phyloP scores from a whole-genome alignment of 768 basidiomycete species.

The Dentipellis fragilis region DNA sequence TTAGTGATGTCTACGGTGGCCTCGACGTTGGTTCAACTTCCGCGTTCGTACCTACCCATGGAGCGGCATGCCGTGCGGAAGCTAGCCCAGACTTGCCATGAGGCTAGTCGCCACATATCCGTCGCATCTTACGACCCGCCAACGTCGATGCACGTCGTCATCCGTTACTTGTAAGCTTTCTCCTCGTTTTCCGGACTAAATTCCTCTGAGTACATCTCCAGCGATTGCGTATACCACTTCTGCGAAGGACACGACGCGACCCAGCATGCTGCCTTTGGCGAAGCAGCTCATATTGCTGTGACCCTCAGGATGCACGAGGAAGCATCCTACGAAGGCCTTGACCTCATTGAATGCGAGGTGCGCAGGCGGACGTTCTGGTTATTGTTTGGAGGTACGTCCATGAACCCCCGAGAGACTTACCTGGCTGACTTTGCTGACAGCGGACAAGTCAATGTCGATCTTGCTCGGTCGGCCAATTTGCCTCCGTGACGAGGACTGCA shows the following conservation, averaged over 20 bases:
- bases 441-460: constrained; percentile 86
- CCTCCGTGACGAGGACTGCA: constrained; percentile 85
- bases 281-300: constrained; percentile 76
- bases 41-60: constrained; percentile 82
- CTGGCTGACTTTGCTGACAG: constrained; percentile 26
- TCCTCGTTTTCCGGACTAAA: constrained; percentile 3
- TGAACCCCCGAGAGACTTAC: not conserved
- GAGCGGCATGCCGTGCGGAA: constrained; percentile 76
- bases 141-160: constrained; percentile 74
- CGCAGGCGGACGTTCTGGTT: constrained; percentile 85
- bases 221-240: constrained; percentile 81
- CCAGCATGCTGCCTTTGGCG: constrained; percentile 80
- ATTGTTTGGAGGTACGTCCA: constrained; percentile 62
- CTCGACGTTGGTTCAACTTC: constrained; percentile 81
- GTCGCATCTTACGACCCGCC: constrained; percentile 78
- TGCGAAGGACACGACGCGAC: constrained; percentile 84
- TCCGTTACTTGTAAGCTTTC: constrained; percentile 73
- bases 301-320: constrained; percentile 84
- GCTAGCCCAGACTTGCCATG: constrained; percentile 72
- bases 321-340: constrained; percentile 68
- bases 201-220: constrained; percentile 19
- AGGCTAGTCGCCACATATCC: constrained; percentile 74
- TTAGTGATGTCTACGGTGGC: constrained; percentile 86
- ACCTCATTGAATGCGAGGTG: constrained; percentile 83
- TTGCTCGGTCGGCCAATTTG: constrained; percentile 77